phyloP scores from a whole-genome alignment of 1,139 yeast species.

The Taphrina communis region DNA sequence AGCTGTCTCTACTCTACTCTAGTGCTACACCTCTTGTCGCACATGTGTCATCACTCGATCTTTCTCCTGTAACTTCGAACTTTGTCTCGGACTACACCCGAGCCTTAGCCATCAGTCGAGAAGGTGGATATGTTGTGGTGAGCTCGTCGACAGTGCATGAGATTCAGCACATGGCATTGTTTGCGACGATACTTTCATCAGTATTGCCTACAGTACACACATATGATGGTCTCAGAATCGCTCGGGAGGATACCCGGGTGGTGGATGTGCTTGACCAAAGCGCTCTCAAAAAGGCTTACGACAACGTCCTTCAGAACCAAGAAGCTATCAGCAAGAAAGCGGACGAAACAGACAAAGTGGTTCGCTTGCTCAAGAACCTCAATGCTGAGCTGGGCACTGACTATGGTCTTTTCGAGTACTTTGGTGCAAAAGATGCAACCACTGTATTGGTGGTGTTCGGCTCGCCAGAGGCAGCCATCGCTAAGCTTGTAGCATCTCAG shows the following conservation, averaged over 20 bases:
- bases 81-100: conserved; percentile 72
- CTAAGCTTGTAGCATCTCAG: conserved; percentile 57
- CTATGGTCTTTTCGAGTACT: conserved; percentile 73
- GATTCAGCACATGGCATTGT: conserved; percentile 69
- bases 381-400: conserved; percentile 65
- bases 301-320: conserved; percentile 41
- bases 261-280: conserved; percentile 58
- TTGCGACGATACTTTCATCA: conserved; percentile 69
- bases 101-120: conserved; percentile 68
- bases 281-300: conserved; percentile 52
- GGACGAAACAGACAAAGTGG: conserved; percentile 44
- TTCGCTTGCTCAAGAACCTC: conserved; percentile 53
- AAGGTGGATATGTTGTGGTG: conserved; percentile 71
- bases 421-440: conserved; percentile 65
- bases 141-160: conserved; percentile 69
- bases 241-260: conserved; percentile 63
- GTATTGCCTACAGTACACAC: conserved; percentile 69
- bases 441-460: conserved; percentile 82
- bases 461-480: conserved; percentile 65
- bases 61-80: conserved; percentile 59
- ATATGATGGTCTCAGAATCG: conserved; percentile 77
- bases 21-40: conserved; percentile 59
- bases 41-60: conserved; percentile 75
- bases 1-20: conserved; percentile 52
- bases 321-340: conserved; percentile 42